Evolutionary conservation across 202 grass and related monocot species (phyloP), one percentile per base, ranked within the genome.

Genomic region (Eragrostis tef): DNA sequence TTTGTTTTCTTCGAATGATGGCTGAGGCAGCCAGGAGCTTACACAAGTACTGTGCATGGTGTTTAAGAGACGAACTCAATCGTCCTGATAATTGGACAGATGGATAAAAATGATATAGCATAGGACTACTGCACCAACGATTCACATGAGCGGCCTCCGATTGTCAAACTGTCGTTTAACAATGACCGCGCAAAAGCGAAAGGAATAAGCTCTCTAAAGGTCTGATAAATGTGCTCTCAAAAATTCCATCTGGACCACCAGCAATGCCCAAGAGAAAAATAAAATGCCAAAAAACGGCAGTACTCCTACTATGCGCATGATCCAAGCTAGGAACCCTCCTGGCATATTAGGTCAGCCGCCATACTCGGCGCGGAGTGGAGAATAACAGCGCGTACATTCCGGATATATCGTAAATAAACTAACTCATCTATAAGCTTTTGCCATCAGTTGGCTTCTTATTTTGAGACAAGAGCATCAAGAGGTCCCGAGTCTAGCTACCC

Each of bases 301-400:
- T 53, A 20, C 24, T n/a, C n/a, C n/a, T n/a, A n/a, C 17, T 34
- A 34, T 36, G 16, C 20, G 74, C 25, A 64, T 16, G 53, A 26
- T 36, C 3, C 20, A 50, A 50, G 17, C 6, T 39, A 6, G 52
- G 39, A 66, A 22, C 65, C 21, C 15, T 51, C 12, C 26, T 15
- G 9, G 42, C 22, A 51, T n/a, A n/a, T n/a, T 88, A 84, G 86
- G 86, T 16, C 70, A 63, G 62, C 69, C 52, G 70, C 70, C 63
- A 45, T 79, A 79, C 7, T 13, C 34, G 14, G 20, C 45, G 17
- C 19, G 14, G 60, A 61, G 80, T 50, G 41, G 75, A 43, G 67
- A 83, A 83, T 79, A 83, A 67, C 39, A 70, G 5, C 46, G 17
- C 17, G 70, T 59, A 20, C 31, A 53, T 64, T 68, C 41, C 14